phyloP scores from a whole-genome alignment of 2,329 filamentous ascomycete genomes.

The Talaromyces sp. region DNA sequence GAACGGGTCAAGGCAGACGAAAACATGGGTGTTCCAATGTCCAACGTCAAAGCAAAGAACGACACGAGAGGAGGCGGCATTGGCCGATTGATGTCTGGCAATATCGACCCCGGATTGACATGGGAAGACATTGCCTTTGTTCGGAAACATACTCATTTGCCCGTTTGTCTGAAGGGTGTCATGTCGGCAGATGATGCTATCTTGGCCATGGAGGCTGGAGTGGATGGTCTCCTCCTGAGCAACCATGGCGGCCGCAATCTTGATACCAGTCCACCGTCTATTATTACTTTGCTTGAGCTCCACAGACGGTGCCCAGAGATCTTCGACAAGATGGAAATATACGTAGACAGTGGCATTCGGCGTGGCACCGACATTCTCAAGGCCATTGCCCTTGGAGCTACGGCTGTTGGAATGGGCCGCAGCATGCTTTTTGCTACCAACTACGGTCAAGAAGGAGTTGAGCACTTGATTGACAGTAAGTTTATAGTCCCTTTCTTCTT shows the following conservation, averaged over 20 bases:
- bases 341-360: constrained; percentile 50
- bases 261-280: constrained; percentile 46
- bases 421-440: constrained; percentile 50
- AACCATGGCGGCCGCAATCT: constrained; percentile 56
- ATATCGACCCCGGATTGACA: constrained; percentile 47
- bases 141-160: constrained; percentile 41
- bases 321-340: constrained; percentile 47
- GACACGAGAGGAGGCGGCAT: constrained; percentile 51
- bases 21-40: constrained; percentile 36
- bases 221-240: constrained; percentile 52
- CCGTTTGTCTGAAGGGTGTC: constrained; percentile 54
- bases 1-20: constrained; percentile 49
- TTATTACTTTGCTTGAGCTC: constrained; percentile 50
- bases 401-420: constrained; percentile 50
- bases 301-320: constrained; percentile 47
- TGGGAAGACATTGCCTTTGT: constrained; percentile 54
- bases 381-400: constrained; percentile 49
- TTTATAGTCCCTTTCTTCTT: background rate
- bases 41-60: constrained; percentile 40
- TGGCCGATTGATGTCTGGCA: constrained; percentile 48
- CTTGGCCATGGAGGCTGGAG: constrained; percentile 44
- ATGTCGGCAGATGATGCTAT: constrained; percentile 53
- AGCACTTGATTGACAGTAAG: constrained; percentile 51
- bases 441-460: constrained; percentile 51
- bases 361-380: constrained; percentile 53